A percentile compares a stretch with the other conserved stretches of the same genome.
phyloP scores from a whole-genome alignment of 208 protist species.

The Plasmodiophora brassicae region DNA sequence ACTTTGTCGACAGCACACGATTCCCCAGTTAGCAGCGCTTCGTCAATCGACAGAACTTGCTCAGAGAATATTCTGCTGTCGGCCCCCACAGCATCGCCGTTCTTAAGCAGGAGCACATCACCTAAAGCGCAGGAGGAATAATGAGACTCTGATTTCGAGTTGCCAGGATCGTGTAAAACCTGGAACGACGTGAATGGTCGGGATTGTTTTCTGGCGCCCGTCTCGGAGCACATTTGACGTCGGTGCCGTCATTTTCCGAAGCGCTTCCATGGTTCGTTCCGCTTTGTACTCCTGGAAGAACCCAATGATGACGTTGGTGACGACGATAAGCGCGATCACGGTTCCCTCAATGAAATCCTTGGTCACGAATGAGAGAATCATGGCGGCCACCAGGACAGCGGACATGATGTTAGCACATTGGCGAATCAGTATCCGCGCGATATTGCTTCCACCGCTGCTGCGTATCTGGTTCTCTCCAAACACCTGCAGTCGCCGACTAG shows the following conservation, averaged over 20 bases:
- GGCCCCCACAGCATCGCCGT: constrained; percentile 36
- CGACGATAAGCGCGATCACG: neutral
- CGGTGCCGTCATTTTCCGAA: neutral
- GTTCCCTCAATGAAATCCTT: constrained; percentile 7
- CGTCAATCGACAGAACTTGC: constrained; percentile 17
- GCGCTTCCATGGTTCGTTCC: neutral
- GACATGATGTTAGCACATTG: neutral
- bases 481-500: neutral
- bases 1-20: neutral
- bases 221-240: neutral
- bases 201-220: neutral
- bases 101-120: constrained; percentile 34
- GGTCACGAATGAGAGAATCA: neutral
- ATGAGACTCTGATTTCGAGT: neutral
- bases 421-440: neutral
- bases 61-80: constrained; percentile 19
- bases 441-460: neutral
- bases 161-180: neutral
- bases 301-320: neutral
- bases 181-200: neutral
- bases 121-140: neutral
- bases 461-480: neutral
- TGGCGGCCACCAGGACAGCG: neutral
- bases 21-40: constrained; percentile 42
- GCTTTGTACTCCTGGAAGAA: neutral